A percentile compares a stretch with the other conserved stretches of the same genome.
Conservation (phyloP, 768 basidiomycete species). For the Boletus patriciae region DNA sequence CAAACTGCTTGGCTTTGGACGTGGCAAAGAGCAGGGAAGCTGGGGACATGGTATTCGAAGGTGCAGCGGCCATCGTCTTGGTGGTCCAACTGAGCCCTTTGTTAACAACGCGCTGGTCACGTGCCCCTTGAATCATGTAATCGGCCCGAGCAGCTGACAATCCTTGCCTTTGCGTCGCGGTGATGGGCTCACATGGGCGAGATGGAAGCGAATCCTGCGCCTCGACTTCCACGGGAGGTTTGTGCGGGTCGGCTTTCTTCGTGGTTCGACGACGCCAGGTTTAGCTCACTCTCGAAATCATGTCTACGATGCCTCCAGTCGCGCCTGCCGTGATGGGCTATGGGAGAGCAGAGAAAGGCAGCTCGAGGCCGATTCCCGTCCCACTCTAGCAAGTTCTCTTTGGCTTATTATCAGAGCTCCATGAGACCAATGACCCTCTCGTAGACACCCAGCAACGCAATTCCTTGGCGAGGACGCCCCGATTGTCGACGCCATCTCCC, state of each 20-base stretch:
- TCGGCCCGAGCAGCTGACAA: too few species aligned
- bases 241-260: too few species aligned
- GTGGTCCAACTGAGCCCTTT: not conserved
- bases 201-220: not conserved
- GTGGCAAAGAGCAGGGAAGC: conserved; percentile 26
- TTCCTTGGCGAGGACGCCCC: not conserved
- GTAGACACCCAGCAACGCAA: not conserved
- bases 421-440: not conserved
- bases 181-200: not conserved
- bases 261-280: not conserved
- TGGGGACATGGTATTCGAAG: conserved; percentile 19
- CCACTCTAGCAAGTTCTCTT: conserved; percentile 2
- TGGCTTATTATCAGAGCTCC: not conserved
- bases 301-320: not conserved
- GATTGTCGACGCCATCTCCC: not conserved
- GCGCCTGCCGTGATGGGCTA: not conserved
- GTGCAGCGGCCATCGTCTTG: conserved; percentile 13
- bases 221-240: not conserved
- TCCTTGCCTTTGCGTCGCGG: too few species aligned
- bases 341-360: not conserved
- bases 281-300: not conserved
- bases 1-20: conserved; percentile 19
- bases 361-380: not conserved
- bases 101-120: not conserved
- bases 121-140: not conserved